These are phyloP conservation scores for Bacidia rubella DNA, from an alignment of 495 filamentous ascomycete genomes.

Conservation along the genomic window DNA sequence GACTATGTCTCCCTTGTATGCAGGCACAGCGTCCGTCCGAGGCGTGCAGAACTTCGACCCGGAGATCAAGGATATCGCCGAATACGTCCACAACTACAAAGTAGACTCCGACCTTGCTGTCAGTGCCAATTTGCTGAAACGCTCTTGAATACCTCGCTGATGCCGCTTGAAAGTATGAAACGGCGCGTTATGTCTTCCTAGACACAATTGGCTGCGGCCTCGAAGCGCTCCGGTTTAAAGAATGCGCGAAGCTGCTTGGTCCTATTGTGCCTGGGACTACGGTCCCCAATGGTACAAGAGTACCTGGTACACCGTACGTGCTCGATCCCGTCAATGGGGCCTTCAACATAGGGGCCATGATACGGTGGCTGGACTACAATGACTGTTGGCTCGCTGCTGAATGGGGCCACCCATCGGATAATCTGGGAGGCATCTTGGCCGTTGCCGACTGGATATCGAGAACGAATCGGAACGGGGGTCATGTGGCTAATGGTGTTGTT, in stretches of 20 bases:
- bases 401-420: conserved; percentile 97
- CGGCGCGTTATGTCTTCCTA: conserved; percentile 75
- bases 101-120: conserved; percentile 88
- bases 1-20: conserved; percentile 35
- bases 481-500: conserved; percentile 73
- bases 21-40: conserved; percentile 25
- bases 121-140: conserved; percentile 25
- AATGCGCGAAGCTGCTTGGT: conserved; percentile 90
- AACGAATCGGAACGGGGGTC: conserved; percentile 84
- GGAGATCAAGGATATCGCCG: conserved; percentile 88
- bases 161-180: conserved; percentile 59
- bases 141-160: neutral
- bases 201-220: conserved; percentile 95
- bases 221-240: conserved; percentile 87
- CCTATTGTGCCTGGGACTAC: conserved; percentile 81
- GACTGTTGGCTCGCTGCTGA: conserved; percentile 99
- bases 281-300: conserved; percentile 84
- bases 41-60: conserved; percentile 51
- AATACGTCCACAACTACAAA: conserved; percentile 83
- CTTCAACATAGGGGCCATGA: conserved; percentile 98
- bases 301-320: conserved; percentile 85
- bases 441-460: conserved; percentile 95
- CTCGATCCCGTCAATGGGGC: conserved; percentile 91
- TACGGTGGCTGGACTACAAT: conserved; percentile 98
- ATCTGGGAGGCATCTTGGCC: conserved; percentile 87